Percentiles rank a stretch among this genome's conserved stretches.
phyloP scores from a whole-genome alignment of 2,329 filamentous ascomycete genomes.

The Cercospora sp. region DNA sequence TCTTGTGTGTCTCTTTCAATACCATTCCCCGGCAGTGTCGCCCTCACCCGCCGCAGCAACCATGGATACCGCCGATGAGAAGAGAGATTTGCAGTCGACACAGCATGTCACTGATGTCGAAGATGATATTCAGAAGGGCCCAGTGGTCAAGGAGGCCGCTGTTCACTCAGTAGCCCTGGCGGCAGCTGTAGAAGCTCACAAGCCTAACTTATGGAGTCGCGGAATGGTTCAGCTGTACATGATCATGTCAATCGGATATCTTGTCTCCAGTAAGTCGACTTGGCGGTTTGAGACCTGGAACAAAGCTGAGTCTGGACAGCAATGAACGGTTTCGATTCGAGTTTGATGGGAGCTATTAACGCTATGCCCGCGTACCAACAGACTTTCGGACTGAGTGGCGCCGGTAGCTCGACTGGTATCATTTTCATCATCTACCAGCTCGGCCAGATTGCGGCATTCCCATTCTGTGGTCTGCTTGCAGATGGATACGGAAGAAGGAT shows the following conservation, averaged over 20 bases:
- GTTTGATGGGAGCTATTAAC: constrained; percentile 53
- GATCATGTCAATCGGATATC: constrained; percentile 29
- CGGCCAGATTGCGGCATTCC: constrained; percentile 54
- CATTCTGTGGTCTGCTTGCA: constrained; percentile 44
- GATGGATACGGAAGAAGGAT: constrained; percentile 52
- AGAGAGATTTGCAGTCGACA: constrained; percentile 39
- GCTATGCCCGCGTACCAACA: constrained; percentile 54
- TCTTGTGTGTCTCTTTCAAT: neutral
- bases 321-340: constrained; percentile 36
- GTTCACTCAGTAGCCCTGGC: constrained; percentile 30
- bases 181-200: constrained; percentile 26
- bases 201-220: constrained; percentile 28
- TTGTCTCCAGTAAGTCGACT: constrained; percentile 20
- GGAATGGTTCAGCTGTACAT: constrained; percentile 31
- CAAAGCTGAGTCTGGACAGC: constrained; percentile 3
- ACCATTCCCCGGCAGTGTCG: neutral
- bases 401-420: constrained; percentile 52
- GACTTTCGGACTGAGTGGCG: constrained; percentile 51
- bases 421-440: constrained; percentile 48
- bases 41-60: constrained; percentile 31
- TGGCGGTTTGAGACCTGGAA: neutral
- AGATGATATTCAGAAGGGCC: constrained; percentile 23
- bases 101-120: constrained; percentile 25
- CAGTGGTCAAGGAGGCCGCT: constrained; percentile 26
- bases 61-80: constrained; percentile 50